Evolutionary conservation across 164 flowering plant species (phyloP), one percentile per base, ranked within the genome.

Genomic region (Annona squamosa): DNA sequence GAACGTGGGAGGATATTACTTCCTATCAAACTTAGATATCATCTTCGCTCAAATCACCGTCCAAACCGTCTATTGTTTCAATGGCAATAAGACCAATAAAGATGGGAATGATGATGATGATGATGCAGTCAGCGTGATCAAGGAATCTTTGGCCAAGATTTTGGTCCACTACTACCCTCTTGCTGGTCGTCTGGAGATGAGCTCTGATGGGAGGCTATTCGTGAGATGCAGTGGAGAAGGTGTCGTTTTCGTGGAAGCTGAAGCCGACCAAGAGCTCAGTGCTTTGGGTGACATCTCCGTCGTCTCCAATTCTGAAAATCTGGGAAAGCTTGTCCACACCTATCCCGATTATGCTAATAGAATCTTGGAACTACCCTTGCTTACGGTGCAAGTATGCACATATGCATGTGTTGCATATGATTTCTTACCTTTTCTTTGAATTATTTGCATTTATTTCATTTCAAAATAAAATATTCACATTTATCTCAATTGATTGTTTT

Each of bases 181-280:
- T 0, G 79, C 82, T 1, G 80, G 82, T 56, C 18, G 64, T 1
- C 47, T 80, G 3, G 46, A 61, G 6, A 56, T 63, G 0, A 48
- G 68, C 42, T 65, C 78, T 1, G 78, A 72, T 45, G 80, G 79
- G 18, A 74, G 72, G 46, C 73, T 77, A 10, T 41, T 64, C 1
- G 76, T 80, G 3, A 44, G 70, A 47, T 80, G 82, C 67, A 64
- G 63, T 1, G 62, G 46, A 5, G 69, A 68, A 57, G 77, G 77
- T 5, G 82, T 70, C 13, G 52, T 46, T 0, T 77, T 80, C 61
- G 78, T 80, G 7, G 80, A 77, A 41, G 82, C 82, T 5, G 74
- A n/a, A 5, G 79, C 82, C 3, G 69, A 77, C 45, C 71, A 67
- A 46, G 63, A 48, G 5, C 56, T 80, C 4, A 74, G 72, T 2